Percentiles rank a stretch among this genome's conserved stretches.
Conservation (phyloP, 257 asterid genomes). For the Thymus quinquecostatus region DNA sequence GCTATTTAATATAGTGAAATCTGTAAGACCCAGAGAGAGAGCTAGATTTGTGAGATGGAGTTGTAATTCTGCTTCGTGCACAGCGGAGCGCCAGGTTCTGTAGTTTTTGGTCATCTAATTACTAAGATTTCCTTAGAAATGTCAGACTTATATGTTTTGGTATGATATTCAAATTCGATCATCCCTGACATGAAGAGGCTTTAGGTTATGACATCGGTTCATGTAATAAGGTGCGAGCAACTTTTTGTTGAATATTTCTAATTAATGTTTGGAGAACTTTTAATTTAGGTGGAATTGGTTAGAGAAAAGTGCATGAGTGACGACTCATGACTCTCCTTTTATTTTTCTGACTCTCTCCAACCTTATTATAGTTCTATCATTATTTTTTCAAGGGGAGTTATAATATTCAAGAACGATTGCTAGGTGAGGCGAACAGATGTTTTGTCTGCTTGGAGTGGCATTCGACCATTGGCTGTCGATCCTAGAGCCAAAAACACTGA, state of each 20-base stretch:
- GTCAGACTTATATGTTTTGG: background rate
- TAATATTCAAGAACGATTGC: conserved; percentile 28
- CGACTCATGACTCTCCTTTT: background rate
- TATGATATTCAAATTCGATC: background rate
- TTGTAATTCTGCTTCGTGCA: conserved; percentile 15
- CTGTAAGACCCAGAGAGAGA: conserved; percentile 17
- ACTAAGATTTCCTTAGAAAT: conserved; percentile 6
- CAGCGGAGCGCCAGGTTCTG: background rate
- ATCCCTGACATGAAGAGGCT: background rate
- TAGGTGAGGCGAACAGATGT: conserved; percentile 94
- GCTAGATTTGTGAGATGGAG: conserved; percentile 7
- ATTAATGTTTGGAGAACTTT: background rate
- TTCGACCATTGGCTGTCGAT: conserved; percentile 93
- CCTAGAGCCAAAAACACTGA: conserved; percentile 89
- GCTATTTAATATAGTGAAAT: background rate
- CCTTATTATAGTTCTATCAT: conserved; percentile 11
- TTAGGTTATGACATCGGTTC: conserved; percentile 8
- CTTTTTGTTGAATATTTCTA: background rate
- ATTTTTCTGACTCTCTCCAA: conserved; percentile 16
- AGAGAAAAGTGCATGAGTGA: conserved; percentile 13
- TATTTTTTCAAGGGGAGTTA: conserved; percentile 27
- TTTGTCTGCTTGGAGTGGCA: conserved; percentile 99
- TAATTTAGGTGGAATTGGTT: conserved; percentile 19
- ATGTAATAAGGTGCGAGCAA: background rate
- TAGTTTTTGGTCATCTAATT: background rate